Conservation (phyloP, 208 protist species). For the Acanthamoeba lenticulata region DNA sequence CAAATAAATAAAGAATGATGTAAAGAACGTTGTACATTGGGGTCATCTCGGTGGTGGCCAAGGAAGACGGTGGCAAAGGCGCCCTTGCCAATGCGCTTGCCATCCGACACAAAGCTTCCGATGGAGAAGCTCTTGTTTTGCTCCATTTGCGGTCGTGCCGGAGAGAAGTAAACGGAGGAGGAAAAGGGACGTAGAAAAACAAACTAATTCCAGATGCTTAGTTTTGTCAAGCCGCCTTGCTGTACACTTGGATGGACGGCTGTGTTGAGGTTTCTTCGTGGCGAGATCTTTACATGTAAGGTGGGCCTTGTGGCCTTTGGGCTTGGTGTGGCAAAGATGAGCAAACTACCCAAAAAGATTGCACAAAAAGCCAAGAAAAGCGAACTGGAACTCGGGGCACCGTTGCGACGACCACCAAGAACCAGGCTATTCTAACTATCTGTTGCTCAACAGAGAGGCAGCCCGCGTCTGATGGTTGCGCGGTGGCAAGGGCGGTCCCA, state of each 20-base stretch:
- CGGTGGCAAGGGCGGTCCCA: no score
- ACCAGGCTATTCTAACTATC: no score
- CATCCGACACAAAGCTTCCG: conserved; percentile 38
- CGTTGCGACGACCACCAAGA: no score
- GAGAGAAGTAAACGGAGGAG: neutral
- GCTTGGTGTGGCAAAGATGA: no score
- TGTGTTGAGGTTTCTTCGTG: neutral
- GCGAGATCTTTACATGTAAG: neutral
- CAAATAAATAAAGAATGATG: neutral
- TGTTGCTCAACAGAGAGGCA: no score
- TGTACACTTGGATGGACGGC: neutral
- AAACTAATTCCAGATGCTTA: neutral
- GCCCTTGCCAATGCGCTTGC: conserved; percentile 27
- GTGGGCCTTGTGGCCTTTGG: neutral
- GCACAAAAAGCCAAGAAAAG: neutral
- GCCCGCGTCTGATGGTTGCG: no score
- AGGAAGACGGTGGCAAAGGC: conserved; percentile 61
- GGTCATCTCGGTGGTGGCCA: conserved; percentile 1
- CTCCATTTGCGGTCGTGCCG: neutral
- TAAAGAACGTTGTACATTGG: neutral
- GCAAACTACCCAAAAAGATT: neutral
- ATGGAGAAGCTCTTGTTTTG: conserved; percentile 23
- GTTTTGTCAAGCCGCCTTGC: neutral
- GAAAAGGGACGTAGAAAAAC: neutral
- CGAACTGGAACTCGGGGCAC: no score